These are phyloP conservation scores for Begonia fuchsioides DNA, from an alignment of 306 rosid species.

Conservation along the genomic window DNA sequence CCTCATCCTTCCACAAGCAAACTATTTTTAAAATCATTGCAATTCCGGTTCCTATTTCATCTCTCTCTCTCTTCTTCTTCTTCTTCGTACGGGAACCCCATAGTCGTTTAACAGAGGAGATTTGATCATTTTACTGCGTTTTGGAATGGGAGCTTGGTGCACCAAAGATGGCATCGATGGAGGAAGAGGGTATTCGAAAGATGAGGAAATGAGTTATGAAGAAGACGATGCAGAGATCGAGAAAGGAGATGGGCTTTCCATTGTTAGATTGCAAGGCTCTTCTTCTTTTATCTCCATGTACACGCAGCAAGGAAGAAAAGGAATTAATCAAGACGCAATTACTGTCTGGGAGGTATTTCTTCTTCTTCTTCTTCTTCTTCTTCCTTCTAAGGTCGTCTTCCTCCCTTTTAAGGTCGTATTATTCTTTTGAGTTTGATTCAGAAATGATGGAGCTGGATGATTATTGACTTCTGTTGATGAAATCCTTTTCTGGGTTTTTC, in stretches of 20 bases:
- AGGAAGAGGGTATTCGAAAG: constrained; percentile 15
- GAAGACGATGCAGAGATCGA: constrained; percentile 15
- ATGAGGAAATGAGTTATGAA: constrained; percentile 15
- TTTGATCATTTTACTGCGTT: constrained; percentile 3
- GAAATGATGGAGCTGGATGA: no score
- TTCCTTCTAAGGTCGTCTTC: neutral
- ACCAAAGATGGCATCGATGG: constrained; percentile 18
- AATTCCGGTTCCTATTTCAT: no score
- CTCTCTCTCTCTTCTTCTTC: no score
- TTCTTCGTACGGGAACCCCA: no score
- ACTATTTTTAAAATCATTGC: no score
- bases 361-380: neutral
- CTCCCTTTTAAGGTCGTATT: no score
- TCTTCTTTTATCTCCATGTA: constrained; percentile 53
- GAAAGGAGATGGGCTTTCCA: constrained; percentile 26
- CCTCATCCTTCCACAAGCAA: no score
- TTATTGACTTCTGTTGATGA: no score
- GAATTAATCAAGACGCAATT: constrained; percentile 86
- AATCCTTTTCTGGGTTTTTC: neutral
- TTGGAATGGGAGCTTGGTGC: constrained; percentile 57
- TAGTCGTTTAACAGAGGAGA: no score
- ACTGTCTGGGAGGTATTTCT: constrained; percentile 75
- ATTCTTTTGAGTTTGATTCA: no score
- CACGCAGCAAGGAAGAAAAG: constrained; percentile 67
- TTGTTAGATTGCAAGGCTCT: constrained; percentile 32